Conservation (phyloP, 441 rosid genomes). For the Adansonia grandidieri region DNA sequence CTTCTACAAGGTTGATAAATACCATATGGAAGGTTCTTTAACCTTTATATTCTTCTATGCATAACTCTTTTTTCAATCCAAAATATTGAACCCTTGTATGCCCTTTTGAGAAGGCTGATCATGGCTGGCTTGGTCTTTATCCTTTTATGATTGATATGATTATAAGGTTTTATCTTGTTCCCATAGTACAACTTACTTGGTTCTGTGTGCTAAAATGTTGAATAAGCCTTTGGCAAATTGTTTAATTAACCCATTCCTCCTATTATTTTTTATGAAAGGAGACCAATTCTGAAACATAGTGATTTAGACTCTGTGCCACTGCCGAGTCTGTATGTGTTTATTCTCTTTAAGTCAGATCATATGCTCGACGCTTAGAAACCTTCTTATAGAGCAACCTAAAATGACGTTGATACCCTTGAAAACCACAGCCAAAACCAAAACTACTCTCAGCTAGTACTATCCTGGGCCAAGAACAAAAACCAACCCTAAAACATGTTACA, state of each 20-base stretch:
- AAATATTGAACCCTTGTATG: slow-evolving; percentile 6
- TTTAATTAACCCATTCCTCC: background rate
- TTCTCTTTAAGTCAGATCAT: background rate
- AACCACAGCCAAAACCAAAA: background rate
- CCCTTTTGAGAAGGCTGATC: background rate
- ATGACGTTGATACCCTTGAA: slow-evolving; percentile 3
- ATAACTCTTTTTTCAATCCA: background rate
- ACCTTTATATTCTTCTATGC: background rate
- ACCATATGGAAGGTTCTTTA: background rate
- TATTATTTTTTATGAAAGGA: background rate
- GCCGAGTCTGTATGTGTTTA: background rate
- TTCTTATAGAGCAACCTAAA: background rate
- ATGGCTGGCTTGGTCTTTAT: background rate
- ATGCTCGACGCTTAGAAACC: slow-evolving; percentile 9
- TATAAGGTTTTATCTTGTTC: background rate
- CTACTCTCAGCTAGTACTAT: background rate
- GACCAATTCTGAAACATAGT: background rate
- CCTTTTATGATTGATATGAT: background rate
- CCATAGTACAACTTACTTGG: background rate
- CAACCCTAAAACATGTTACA: background rate
- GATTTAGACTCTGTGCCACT: background rate
- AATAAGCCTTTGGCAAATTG: background rate
- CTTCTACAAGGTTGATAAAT: slow-evolving; percentile 4
- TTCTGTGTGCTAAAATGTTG: background rate
- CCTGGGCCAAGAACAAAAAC: background rate